phyloP scores from a whole-genome alignment of 2,329 filamentous ascomycete species.

The Massarina eburnea region DNA sequence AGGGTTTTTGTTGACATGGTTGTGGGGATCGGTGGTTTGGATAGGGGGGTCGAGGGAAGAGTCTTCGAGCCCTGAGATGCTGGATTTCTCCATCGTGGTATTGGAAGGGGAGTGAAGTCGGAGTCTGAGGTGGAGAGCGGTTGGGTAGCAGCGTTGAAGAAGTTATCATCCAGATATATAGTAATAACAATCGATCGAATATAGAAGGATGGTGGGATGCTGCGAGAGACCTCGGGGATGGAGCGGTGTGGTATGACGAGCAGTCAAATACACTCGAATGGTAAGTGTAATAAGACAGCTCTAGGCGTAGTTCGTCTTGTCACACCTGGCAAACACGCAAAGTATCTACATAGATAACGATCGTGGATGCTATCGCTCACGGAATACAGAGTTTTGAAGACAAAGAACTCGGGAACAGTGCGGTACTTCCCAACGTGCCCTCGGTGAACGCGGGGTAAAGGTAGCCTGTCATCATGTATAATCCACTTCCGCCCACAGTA shows the following conservation, averaged over 20 bases:
- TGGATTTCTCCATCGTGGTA: conserved; percentile 17
- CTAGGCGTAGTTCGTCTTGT: background rate
- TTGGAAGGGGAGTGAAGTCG: background rate
- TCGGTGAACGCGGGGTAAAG: too few species aligned
- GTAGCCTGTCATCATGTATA: too few species aligned
- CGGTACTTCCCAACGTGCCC: too few species aligned
- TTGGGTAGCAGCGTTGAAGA: conserved; percentile 10
- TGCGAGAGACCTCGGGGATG: too few species aligned
- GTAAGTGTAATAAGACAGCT: background rate
- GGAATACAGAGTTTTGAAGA: too few species aligned
- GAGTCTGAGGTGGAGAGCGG: background rate
- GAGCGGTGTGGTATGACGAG: too few species aligned
- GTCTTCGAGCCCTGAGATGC: conserved; percentile 5
- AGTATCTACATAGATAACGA: too few species aligned
- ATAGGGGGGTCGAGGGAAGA: conserved; percentile 1
- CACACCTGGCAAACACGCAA: background rate
- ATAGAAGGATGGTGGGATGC: too few species aligned
- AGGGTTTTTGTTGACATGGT: conserved; percentile 8
- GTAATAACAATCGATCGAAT: too few species aligned
- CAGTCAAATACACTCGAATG: background rate
- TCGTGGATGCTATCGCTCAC: too few species aligned
- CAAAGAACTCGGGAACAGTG: too few species aligned
- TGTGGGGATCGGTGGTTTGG: background rate
- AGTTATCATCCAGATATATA: conserved; percentile 7
- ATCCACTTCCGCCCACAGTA: too few species aligned